Base-by-base conservation (phyloP, 176 grass and related monocot genomes). In the Avena eriantha region DNA sequence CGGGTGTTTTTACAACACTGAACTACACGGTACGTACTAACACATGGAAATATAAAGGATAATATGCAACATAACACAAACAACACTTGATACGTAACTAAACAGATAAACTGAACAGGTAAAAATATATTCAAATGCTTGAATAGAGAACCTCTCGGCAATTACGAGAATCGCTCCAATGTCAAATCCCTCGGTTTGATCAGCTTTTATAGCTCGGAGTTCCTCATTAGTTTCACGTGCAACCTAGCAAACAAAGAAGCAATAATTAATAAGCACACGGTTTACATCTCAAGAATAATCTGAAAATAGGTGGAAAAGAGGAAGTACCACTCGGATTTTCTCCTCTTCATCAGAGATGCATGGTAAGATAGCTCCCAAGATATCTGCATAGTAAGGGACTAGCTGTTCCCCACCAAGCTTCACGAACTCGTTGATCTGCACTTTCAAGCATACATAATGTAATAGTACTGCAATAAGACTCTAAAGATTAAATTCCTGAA, bases 351-450 rank as follows among this genome's bases (percentile, higher is more conserved):
- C 97, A 86, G 97, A 96, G 80, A 97, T 96, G 85, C 94, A 99
- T 13, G 97, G 97, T 61, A 99, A 94, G 82, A 99, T 99, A 48
- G 97, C 94, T 61, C 94, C 97, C 58, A 99, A 85, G 91, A 99
- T 93, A 85, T 99, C 94, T 2, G 97, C 94, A 86, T 99, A 99
- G 87, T 99, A 95, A 81, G 97, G 94, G 83, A 99, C 92, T 4
- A 99, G 94, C 80, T 96, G 97, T 79, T 99, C 97, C 77, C 97
- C 90, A 51, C 97, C 97, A 91, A 99, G 97, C 87, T 97, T 99
- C 80, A 99, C 97, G 76, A 99, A 99, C 63, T 99, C 97, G 21
- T 99, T 93, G 78, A 99, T 95, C 97, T 99, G 92, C 79, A 94
- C 48, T 85, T 86, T 59, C 39, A 69, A 88, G n/a, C 5, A 69